Evolutionary conservation across 139 green algal species (phyloP), one percentile per base, ranked within the genome.

Genomic region (Chlorella sp.): DNA sequence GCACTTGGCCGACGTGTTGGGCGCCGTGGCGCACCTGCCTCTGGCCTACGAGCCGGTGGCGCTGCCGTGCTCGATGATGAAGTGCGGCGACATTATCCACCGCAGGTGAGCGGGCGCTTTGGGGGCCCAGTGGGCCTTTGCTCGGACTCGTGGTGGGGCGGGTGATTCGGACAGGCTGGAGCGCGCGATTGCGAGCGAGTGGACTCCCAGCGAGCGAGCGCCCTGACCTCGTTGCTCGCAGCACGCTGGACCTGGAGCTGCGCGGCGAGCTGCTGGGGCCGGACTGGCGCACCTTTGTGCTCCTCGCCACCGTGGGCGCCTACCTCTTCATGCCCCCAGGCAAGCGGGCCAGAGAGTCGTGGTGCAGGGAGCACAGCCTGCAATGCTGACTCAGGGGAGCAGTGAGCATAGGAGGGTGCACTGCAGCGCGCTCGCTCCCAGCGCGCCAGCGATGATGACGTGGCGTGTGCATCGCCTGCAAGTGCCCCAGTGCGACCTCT

Each of bases 61-160:
- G 23, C 73, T 91, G 33, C 92, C 93, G 6, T 97, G 93, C 78
- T 88, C 81, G 10, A 80, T 81, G 2, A 90, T 93, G 86, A 95
- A 95, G 69, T 97, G 93, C 62, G 93, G 93, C 14, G 93, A 97
- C 71, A 75, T 90, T 0, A 73, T 93, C 0, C 82, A 97, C 79
- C 74, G 92, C 32, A 97, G 92, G 92, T 94, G 61, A 26, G 74
- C 24, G 2, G 27, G 31, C 24, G 35, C n/a, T n/a, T 35, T 42
- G 14, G 24, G 30, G 10, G 22, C 29, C 27, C 26, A 49, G 1
- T 22, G 27, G 35, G 27, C 29, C 5, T 31, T 36, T 34, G 27
- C 3, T 42, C 26, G n/a, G n/a, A n/a, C n/a, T n/a, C n/a, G n/a
- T n/a, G n/a, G n/a, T n/a, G n/a, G n/a, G n/a, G n/a, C n/a, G n/a